These are phyloP conservation scores for Aechmea fasciata DNA, from an alignment of 176 grass and related monocot species.

Conservation along the genomic window DNA sequence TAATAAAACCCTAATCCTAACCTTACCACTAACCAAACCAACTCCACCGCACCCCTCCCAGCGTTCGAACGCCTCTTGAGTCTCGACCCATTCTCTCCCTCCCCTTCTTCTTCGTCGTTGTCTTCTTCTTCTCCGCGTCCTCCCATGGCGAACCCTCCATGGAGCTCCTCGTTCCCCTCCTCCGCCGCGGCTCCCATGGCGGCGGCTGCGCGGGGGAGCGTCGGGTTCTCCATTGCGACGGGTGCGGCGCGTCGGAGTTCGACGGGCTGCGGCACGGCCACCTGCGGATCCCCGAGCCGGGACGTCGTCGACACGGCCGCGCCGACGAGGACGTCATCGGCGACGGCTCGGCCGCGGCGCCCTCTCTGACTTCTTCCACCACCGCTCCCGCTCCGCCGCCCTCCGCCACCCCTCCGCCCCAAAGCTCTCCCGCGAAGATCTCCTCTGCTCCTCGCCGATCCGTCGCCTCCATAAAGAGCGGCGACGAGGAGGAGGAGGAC, in stretches of 20 bases:
- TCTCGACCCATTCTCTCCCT: too few relatives aligned
- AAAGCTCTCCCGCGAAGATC: not conserved
- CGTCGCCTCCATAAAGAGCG: not conserved
- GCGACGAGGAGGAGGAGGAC: not conserved
- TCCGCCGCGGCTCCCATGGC: slow-evolving; percentile 1
- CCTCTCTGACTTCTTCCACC: slow-evolving; percentile 18
- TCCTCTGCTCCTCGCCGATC: slow-evolving; percentile 13
- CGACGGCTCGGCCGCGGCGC: not conserved
- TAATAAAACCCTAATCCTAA: too few relatives aligned
- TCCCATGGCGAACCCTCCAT: slow-evolving; percentile 14
- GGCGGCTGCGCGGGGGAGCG: not conserved
- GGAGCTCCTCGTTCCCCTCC: slow-evolving; percentile 10
- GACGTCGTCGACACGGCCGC: slow-evolving; percentile 32
- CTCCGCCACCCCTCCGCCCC: slow-evolving; percentile 8
- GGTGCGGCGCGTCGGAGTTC: slow-evolving; percentile 13
- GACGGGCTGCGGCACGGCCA: slow-evolving; percentile 24
- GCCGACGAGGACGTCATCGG: slow-evolving; percentile 34
- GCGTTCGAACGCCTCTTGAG: too few relatives aligned
- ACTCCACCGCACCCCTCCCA: too few relatives aligned
- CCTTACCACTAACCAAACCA: too few relatives aligned
- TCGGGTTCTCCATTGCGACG: slow-evolving; percentile 33
- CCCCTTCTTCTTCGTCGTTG: not conserved
- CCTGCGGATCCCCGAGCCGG: slow-evolving; percentile 36
- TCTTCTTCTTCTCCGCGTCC: not conserved
- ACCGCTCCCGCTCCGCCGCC: not conserved